These are phyloP conservation scores for Hypsizygus ulmarius DNA, from an alignment of 1,284 basidiomycete genomes.

Conservation along the genomic window DNA sequence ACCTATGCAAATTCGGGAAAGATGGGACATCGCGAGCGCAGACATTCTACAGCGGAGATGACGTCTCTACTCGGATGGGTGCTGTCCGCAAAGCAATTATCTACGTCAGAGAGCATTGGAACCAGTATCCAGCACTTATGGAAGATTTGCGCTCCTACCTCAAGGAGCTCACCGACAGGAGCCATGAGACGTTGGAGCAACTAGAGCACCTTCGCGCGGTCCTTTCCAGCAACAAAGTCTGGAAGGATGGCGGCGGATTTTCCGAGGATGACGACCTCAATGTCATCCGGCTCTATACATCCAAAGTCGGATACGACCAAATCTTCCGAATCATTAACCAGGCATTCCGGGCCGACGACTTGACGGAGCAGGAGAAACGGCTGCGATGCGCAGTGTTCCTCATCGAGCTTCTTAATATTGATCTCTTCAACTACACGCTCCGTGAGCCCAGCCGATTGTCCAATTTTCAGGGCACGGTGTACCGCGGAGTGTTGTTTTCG, in stretches of 20 bases:
- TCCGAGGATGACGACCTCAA: constrained; percentile 15
- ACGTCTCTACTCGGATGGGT: constrained; percentile 17
- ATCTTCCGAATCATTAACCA: constrained; percentile 24
- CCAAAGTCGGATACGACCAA: constrained; percentile 20
- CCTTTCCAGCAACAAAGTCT: constrained; percentile 12
- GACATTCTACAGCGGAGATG: constrained; percentile 21
- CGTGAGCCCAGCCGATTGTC: constrained; percentile 3
- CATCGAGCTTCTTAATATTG: constrained; percentile 23
- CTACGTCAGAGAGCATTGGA: constrained; percentile 21
- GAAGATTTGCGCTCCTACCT: constrained; percentile 17
- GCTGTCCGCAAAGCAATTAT: constrained; percentile 19
- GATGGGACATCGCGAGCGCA: constrained; percentile 9
- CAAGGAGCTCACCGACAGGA: constrained; percentile 5
- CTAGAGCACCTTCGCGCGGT: constrained; percentile 9
- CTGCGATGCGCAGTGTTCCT: constrained; percentile 24
- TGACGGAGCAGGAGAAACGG: constrained; percentile 17
- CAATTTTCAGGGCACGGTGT: constrained; percentile 20
- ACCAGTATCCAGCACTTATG: constrained; percentile 20
- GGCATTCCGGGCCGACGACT: constrained; percentile 20
- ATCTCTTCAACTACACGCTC: constrained; percentile 23
- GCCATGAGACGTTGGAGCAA: background rate
- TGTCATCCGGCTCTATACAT: constrained; percentile 23
- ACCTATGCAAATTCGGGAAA: constrained; percentile 14
- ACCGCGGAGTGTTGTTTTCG: constrained; percentile 21
- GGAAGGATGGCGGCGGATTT: constrained; percentile 4